These are phyloP conservation scores for Cordyceps cicadae DNA, from an alignment of 2,329 filamentous ascomycete species.

Conservation along the genomic window DNA sequence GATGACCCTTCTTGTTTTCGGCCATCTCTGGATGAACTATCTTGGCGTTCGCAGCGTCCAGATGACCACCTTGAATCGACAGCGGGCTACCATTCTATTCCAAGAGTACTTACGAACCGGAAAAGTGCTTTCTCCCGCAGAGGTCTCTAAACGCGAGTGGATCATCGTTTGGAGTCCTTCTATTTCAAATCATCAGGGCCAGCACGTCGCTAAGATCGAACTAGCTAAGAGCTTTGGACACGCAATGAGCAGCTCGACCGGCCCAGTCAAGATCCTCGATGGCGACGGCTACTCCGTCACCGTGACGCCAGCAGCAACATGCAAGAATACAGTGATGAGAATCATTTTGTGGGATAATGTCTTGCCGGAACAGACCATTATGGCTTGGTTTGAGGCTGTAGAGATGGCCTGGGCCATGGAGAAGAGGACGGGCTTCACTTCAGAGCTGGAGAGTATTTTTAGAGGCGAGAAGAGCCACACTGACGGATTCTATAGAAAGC, in stretches of 20 bases:
- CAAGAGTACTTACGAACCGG: constrained; percentile 44
- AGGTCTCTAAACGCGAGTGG: constrained; percentile 57
- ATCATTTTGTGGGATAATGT: constrained; percentile 28
- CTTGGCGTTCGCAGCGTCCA: constrained; percentile 74
- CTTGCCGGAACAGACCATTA: constrained; percentile 22
- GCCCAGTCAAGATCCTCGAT: constrained; percentile 22
- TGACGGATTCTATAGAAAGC: constrained; percentile 4
- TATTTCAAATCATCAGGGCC: constrained; percentile 21
- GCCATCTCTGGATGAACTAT: constrained; percentile 82
- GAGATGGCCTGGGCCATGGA: constrained; percentile 28
- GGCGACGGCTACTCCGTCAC: constrained; percentile 13
- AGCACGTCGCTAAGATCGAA: constrained; percentile 28
- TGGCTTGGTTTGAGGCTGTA: constrained; percentile 31
- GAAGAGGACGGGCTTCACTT: constrained; percentile 5
- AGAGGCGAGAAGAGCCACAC: background rate
- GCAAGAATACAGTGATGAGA: constrained; percentile 21
- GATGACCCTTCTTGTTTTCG: constrained; percentile 61
- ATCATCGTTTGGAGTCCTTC: constrained; percentile 44
- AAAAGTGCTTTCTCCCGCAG: constrained; percentile 50
- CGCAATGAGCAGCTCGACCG: constrained; percentile 23
- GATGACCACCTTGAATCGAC: constrained; percentile 77
- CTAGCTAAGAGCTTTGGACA: constrained; percentile 35
- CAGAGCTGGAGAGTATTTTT: constrained; percentile 1
- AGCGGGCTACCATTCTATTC: constrained; percentile 74
- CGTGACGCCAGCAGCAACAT: constrained; percentile 1